Base-by-base conservation (phyloP, 305 asterid genomes). In the Fraxinus paxiana region DNA sequence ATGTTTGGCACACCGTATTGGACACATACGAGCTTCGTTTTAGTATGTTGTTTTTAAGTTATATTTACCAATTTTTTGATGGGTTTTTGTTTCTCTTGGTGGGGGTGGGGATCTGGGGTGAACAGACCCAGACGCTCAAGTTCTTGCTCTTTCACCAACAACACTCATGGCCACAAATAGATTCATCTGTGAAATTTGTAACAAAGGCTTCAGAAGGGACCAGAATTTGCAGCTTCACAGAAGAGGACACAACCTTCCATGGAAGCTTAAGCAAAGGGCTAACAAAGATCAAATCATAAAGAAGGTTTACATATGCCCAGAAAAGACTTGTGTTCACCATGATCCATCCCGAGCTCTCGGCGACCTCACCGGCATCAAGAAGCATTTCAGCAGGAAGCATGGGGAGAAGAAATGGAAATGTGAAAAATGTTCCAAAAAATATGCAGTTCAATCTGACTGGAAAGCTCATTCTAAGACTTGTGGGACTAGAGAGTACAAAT, bases 341-440 rank as follows among this genome's bases (percentile, higher is more conserved):
- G 97, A 94, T 75, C 85, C 98, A 2, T 87, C 89, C 17, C 88
- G 98, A 33, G 97, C 98, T 38, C 92, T 94, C 0, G 98, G 98
- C 0, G 98, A 94, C 34, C 90, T 94, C 3, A 94, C 98, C 1
- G 98, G 98, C 0, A 88, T 94, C 71, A 94, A 94, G 88, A 94
- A 94, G 37, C 98, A 94, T 20, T 94, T 88, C 77, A 92, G 97
- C 84, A 84, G 98, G n/a, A 94, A 94, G 63, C 98, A 94, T 69
- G 97, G 98, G 0, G 98, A 94, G 83, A 92, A 94, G 91, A 94
- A 94, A 73, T 92, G 97, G 98, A 94, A 94, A 78, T 94, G 98
- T 65, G 98, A 91, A 7, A 93, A 93, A 18, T 93, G 97, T 59
- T 89, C 96, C 0, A 93, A 92, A 87, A 94, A 92, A 28, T 94